These are phyloP conservation scores for Diaporthe ilicicola DNA, from an alignment of 2,329 filamentous ascomycete genomes.

Conservation along the genomic window DNA sequence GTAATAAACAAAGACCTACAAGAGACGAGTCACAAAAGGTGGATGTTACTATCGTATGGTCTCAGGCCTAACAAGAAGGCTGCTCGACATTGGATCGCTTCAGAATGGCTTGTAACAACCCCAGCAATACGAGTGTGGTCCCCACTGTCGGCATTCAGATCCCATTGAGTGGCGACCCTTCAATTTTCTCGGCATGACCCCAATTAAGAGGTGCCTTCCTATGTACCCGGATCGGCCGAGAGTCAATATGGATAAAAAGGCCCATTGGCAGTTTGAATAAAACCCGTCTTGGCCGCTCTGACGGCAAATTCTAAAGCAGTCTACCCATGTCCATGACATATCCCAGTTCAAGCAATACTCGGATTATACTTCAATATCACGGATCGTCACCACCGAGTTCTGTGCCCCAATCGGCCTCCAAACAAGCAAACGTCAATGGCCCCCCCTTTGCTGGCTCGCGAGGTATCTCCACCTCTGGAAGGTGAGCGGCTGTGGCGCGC, in stretches of 20 bases:
- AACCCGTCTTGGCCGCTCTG: slow-evolving; percentile 5
- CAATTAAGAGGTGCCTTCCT: background rate
- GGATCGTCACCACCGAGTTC: slow-evolving; percentile 8
- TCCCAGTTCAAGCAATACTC: slow-evolving; percentile 5
- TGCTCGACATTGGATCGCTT: background rate
- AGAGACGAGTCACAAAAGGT: background rate
- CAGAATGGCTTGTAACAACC: background rate
- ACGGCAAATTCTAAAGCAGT: slow-evolving; percentile 14
- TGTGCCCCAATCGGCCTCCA: background rate
- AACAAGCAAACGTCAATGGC: background rate
- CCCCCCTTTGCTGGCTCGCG: background rate
- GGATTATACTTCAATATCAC: slow-evolving; percentile 13
- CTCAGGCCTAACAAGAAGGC: background rate
- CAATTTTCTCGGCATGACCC: background rate
- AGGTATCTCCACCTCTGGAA: slow-evolving; percentile 10
- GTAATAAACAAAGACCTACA: background rate
- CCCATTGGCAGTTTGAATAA: slow-evolving; percentile 8
- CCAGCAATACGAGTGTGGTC: background rate
- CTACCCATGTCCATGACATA: slow-evolving; percentile 12
- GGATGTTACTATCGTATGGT: too few relatives aligned
- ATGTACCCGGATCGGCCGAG: background rate
- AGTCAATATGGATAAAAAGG: slow-evolving; percentile 18
- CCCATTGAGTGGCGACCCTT: background rate
- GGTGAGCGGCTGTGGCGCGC: background rate
- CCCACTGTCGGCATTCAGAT: background rate